phyloP scores from a whole-genome alignment of 192 early-diverging fungal genomes.

The Gigaspora rosea region DNA sequence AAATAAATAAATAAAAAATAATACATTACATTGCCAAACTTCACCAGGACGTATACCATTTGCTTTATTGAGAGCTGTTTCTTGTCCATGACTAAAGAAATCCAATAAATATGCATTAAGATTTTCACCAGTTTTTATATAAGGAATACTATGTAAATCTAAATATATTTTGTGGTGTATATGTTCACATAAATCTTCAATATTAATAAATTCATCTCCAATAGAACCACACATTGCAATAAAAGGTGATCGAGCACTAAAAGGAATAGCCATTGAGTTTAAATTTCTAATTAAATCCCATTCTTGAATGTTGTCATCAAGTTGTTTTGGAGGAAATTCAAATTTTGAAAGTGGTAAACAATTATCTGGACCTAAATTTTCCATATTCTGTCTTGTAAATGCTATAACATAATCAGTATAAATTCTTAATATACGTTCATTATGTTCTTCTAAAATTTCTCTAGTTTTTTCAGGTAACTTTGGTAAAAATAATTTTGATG shows the following conservation, averaged over 20 bases:
- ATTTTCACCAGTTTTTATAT: neutral
- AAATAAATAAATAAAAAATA: no score
- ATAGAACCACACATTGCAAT: conserved; percentile 12
- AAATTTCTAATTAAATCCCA: neutral
- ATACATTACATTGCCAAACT: no score
- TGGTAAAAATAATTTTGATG: conserved; percentile 10
- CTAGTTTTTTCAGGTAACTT: neutral
- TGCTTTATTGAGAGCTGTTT: conserved; percentile 15
- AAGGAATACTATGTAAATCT: conserved; percentile 22
- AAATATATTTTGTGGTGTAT: conserved; percentile 22
- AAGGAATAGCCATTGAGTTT: neutral
- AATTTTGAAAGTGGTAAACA: conserved; percentile 10
- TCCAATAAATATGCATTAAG: conserved; percentile 27
- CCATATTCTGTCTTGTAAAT: neutral
- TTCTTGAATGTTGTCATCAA: neutral
- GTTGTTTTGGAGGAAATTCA: neutral
- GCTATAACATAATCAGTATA: conserved; percentile 24
- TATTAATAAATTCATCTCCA: conserved; percentile 17
- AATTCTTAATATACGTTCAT: conserved; percentile 23
- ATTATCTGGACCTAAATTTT: neutral
- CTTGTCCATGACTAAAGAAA: conserved; percentile 25
- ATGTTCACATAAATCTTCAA: conserved; percentile 19
- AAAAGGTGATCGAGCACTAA: conserved; percentile 29
- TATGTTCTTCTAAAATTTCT: conserved; percentile 1
- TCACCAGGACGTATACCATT: neutral